Evolutionary conservation across 371 early-diverging fungal species (phyloP), one percentile per base, ranked within the genome.

Genomic region (Aphelidium insulamus): DNA sequence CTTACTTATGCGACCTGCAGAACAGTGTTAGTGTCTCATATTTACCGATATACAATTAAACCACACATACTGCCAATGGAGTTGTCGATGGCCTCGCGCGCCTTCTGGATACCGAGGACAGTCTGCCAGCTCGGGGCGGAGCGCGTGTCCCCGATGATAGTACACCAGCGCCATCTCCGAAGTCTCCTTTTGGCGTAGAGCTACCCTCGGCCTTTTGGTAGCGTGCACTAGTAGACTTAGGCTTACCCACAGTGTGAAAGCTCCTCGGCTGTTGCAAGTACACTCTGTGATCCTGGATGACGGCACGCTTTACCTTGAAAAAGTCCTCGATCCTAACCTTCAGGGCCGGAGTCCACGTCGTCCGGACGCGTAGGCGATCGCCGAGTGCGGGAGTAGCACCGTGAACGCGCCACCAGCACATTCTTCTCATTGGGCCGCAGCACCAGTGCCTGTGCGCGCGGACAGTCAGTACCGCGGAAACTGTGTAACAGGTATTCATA

Each of bases 81-180:
- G 43, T 58, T 59, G 26, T 62, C 52, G 32, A 62, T 62, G n/a
- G 62, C 62, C 40, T 62, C 62, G 8, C 59, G 33, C 7, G 49
- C 38, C 37, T 58, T 58, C 32, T 54, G 57, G 14, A 62, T 58
- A 8, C 62, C 62, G 22, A 50, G 32, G 36, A 29, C 59, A 62
- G 43, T 53, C 57, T 30, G 43, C 50, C 8, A 56, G 43, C 37
- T 62, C 62, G 21, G 59, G 59, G 12, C 62, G 38, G 20, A 57
- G 40, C 19, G 48, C 34, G 36, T 57, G 50, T 3, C 62, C 62
- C 5, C 62, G 52, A 31, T 62, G 62, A 40, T 48, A 62, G 33
- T 36, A 57, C 40, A 62, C 40, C 21, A 62, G 37, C 16, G 62
- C 62, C 28, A 56, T 39, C 39, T 62, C 62, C n/a, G 41, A 62